Percentiles rank a stretch among this genome's conserved stretches.
Conservation (phyloP, 805 yeast genomes). For the Candida methanosorbosa region DNA sequence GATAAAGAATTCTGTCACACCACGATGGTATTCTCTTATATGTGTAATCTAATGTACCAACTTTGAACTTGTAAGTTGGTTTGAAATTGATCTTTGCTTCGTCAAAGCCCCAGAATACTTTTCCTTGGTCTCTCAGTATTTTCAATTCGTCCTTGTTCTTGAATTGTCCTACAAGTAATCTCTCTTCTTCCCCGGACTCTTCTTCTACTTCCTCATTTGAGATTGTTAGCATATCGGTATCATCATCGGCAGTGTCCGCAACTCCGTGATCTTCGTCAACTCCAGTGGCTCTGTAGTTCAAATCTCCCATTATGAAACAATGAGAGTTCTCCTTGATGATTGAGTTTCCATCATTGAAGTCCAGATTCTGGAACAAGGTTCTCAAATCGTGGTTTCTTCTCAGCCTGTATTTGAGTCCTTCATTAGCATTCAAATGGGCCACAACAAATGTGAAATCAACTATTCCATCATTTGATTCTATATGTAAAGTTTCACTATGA, state of each 20-base stretch:
- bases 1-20: conserved; percentile 79
- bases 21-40: conserved; percentile 68
- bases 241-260: background rate
- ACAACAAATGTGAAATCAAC: conserved; percentile 51
- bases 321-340: conserved; percentile 46
- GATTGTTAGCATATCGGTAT: background rate
- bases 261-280: conserved; percentile 6
- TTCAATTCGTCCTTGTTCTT: conserved; percentile 40
- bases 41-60: conserved; percentile 39
- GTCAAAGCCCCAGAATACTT: conserved; percentile 50
- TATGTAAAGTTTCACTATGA: conserved; percentile 3
- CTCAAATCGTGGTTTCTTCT: conserved; percentile 46
- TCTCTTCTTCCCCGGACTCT: background rate
- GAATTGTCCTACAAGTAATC: background rate
- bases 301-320: conserved; percentile 73
- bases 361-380: conserved; percentile 42
- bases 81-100: conserved; percentile 59
- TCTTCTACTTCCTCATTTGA: background rate
- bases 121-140: conserved; percentile 28
- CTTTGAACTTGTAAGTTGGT: conserved; percentile 73
- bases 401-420: conserved; percentile 41
- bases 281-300: conserved; percentile 60
- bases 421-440: conserved; percentile 74
- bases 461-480: conserved; percentile 7
- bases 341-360: conserved; percentile 49